Evolutionary conservation across 441 rosid genomes (phyloP), one percentile per base, ranked within the genome.

Genomic region (Gossypium lobatum): DNA sequence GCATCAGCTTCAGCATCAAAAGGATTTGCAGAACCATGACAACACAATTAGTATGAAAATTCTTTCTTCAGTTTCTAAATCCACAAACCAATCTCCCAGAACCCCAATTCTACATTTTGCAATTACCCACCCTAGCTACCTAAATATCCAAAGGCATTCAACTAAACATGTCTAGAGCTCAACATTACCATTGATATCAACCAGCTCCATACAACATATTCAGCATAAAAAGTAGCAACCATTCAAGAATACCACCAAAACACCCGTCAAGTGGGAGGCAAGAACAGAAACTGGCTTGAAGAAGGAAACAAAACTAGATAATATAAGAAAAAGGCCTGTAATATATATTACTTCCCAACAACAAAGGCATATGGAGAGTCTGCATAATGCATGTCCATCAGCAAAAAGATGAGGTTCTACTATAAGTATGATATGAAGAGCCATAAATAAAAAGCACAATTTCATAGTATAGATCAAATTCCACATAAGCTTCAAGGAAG

Each of bases 1-100:
- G 42, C 45, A n/a, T 28, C 60, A 23, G 23, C 21, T 68, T 68
- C 60, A 68, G 52, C 72, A 26, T 68, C 21, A 26, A 68, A 50
- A 68, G 17, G 17, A 8, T 26, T 68, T 50, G 71, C 39, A 66
- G 2, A 66, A 14, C 71, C 71, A 48, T 66, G 58, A 46, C 57
- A 48, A 25, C 14, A 48, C 3, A 21, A 66, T 31, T 21, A 66
- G 50, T 25, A 9, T n/a, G 20, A 66, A 23, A 23, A 10, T 20
- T 48, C 17, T 66, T 25, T 23, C 71, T 66, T 52, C 60, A 68
- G 31, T 48, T 8, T n/a, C 39, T 14, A 67, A 48, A 67, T 34
- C 50, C 23, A 34, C 20, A 18, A 17, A 64, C n/a, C 16, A 20
- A 34, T 39, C 26, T 18, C 21, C 37, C 39, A 46, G 4, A 45